Evolutionary conservation across 2,329 filamentous ascomycete species (phyloP).

Genomic region (Exophiala spinifera): DNA sequence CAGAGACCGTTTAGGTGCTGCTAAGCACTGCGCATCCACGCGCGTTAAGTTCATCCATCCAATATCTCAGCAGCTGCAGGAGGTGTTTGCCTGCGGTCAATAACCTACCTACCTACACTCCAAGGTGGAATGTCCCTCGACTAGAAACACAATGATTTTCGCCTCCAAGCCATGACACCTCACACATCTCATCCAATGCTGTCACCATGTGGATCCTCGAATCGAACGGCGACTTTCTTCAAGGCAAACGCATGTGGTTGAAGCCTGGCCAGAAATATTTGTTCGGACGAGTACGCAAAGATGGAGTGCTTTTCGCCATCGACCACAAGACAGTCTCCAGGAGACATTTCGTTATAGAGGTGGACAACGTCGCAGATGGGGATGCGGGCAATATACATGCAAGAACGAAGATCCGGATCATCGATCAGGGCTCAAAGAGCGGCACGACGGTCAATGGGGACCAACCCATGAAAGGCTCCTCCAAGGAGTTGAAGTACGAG

Average conservation of each 20-base stretch:
- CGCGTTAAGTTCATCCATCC: too few species aligned
- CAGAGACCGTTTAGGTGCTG: too few species aligned
- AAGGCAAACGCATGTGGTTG: conserved; percentile 72
- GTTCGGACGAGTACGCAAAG: conserved; percentile 70
- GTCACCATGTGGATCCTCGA: conserved; percentile 62
- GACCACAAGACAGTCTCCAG: conserved; percentile 80
- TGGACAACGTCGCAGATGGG: conserved; percentile 62
- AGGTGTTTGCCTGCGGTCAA: conserved; percentile 2
- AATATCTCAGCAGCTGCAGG: too few species aligned
- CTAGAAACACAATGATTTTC: neutral
- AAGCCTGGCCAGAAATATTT: conserved; percentile 81
- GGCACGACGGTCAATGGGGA: conserved; percentile 76
- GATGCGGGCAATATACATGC: conserved; percentile 63
- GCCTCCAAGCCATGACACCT: neutral
- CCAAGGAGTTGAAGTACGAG: conserved; percentile 53
- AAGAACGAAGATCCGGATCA: conserved; percentile 68
- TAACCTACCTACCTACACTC: neutral
- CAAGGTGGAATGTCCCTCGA: neutral
- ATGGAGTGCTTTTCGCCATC: conserved; percentile 67
- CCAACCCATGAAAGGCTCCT: conserved; percentile 56
- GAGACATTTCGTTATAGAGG: conserved; percentile 76
- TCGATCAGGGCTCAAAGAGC: conserved; percentile 78
- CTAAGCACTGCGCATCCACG: too few species aligned
- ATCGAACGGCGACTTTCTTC: conserved; percentile 48
- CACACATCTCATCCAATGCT: conserved; percentile 15